Evolutionary conservation across 495 filamentous ascomycete species (phyloP).

Genomic region (Neurospora terricola): DNA sequence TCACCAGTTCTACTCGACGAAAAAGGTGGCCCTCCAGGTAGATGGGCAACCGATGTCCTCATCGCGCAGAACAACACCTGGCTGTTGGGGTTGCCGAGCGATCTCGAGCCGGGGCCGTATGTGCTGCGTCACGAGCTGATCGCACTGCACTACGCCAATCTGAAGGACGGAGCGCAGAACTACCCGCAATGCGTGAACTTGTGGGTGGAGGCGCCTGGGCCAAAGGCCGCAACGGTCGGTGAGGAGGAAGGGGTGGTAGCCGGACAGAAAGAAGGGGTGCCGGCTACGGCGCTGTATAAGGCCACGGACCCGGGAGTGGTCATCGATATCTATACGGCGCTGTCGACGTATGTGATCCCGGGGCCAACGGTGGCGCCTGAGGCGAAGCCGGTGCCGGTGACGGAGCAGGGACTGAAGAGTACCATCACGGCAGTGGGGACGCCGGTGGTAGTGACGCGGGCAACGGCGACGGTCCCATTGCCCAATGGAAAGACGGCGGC

Average conservation of each 20-base stretch:
- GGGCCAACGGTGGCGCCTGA: conserved; percentile 37
- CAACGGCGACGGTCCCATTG: conserved; percentile 12
- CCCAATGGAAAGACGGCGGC: not conserved
- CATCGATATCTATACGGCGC: conserved; percentile 33
- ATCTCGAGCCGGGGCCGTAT: conserved; percentile 53
- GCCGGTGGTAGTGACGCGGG: conserved; percentile 14
- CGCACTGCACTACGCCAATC: conserved; percentile 55
- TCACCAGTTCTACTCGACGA: conserved; percentile 34
- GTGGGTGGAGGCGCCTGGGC: conserved; percentile 17
- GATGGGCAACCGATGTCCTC: conserved; percentile 59
- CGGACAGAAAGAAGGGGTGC: conserved; percentile 17
- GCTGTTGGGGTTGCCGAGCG: conserved; percentile 51
- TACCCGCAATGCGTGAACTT: conserved; percentile 63
- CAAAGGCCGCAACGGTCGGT: not conserved
- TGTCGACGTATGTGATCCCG: conserved; percentile 42
- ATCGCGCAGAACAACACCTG: conserved; percentile 55
- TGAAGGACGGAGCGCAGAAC: conserved; percentile 53
- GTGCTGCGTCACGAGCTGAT: conserved; percentile 68
- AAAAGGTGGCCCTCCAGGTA: conserved; percentile 30
- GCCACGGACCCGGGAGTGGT: conserved; percentile 25
- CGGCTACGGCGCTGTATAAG: conserved; percentile 24
- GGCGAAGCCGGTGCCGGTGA: conserved; percentile 18
- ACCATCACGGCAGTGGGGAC: conserved; percentile 10
- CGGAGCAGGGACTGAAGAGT: conserved; percentile 3
- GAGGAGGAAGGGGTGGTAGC: conserved; percentile 30